Percentiles rank a stretch among this genome's conserved stretches.
Conservation (phyloP, 2,329 filamentous ascomycete genomes). For the Fusarium sp. region DNA sequence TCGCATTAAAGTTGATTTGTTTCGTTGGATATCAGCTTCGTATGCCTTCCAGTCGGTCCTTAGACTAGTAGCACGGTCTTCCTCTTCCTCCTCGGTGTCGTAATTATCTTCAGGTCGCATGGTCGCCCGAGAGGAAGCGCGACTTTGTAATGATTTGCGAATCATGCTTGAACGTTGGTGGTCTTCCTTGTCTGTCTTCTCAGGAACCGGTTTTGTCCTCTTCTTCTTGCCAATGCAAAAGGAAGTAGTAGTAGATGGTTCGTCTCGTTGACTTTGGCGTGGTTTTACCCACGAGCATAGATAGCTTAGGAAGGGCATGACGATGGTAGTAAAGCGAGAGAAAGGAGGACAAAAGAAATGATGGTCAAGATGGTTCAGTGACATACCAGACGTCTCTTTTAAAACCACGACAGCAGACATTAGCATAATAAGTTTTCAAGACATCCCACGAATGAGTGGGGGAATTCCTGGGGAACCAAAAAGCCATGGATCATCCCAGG, state of each 20-base stretch:
- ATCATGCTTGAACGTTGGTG: slow-evolving; percentile 58
- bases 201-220: slow-evolving; percentile 31
- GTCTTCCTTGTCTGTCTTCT: slow-evolving; percentile 52
- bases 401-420: slow-evolving; percentile 11
- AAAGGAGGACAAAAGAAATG: slow-evolving; percentile 12
- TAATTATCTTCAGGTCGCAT: slow-evolving; percentile 26
- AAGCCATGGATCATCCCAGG: slow-evolving; percentile 37
- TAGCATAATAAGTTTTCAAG: slow-evolving; percentile 22
- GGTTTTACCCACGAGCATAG: slow-evolving; percentile 45
- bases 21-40: slow-evolving; percentile 54
- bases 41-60: slow-evolving; percentile 57
- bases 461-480: slow-evolving; percentile 36
- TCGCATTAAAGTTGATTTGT: slow-evolving; percentile 48
- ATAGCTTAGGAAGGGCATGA: slow-evolving; percentile 45
- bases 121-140: slow-evolving; percentile 43
- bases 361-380: not conserved
- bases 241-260: slow-evolving; percentile 29
- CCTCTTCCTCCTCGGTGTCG: slow-evolving; percentile 44
- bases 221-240: slow-evolving; percentile 45
- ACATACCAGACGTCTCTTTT: not conserved
- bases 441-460: slow-evolving; percentile 23
- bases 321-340: slow-evolving; percentile 2
- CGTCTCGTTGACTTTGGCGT: slow-evolving; percentile 31
- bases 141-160: slow-evolving; percentile 58
- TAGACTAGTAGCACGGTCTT: slow-evolving; percentile 38